Percentiles rank a stretch among this genome's conserved stretches.
These are phyloP conservation scores for Xerocomellus amylosporus DNA, from an alignment of 768 basidiomycete species.

Conservation along the genomic window DNA sequence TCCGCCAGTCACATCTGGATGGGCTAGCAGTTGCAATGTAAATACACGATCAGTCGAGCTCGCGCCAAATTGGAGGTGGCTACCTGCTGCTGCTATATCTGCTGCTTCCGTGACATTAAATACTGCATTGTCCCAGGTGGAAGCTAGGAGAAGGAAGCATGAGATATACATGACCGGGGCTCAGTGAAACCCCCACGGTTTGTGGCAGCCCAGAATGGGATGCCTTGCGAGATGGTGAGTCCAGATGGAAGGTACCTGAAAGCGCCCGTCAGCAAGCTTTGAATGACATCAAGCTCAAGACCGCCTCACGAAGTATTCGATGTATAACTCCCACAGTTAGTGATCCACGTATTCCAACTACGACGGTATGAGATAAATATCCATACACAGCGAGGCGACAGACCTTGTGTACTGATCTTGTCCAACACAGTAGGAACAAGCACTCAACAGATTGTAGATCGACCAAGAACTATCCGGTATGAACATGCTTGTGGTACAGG, in stretches of 20 bases:
- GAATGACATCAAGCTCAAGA: not conserved
- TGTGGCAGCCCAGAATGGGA: conserved; percentile 24
- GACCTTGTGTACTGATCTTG: conserved; percentile 16
- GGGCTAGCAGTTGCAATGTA: conserved; percentile 1
- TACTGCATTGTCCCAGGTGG: conserved; percentile 11
- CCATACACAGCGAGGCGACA: not conserved
- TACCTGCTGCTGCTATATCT: conserved; percentile 9
- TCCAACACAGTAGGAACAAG: conserved; percentile 21
- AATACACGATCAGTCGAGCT: not conserved
- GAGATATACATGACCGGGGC: not conserved
- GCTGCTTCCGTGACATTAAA: conserved; percentile 17
- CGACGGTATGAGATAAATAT: not conserved
- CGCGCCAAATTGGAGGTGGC: not conserved
- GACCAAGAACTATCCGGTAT: conserved; percentile 27
- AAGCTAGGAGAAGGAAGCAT: conserved; percentile 12
- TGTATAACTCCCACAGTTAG: conserved; percentile 12
- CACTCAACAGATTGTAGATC: conserved; percentile 30
- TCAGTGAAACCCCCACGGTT: conserved; percentile 18
- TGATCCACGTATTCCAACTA: conserved; percentile 25
- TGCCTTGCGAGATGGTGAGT: conserved; percentile 7
- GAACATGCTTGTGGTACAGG: not conserved
- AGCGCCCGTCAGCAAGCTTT: not conserved
- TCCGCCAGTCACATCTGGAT: conserved; percentile 17
- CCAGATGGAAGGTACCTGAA: conserved; percentile 26
- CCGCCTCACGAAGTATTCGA: conserved; percentile 21